Evolutionary conservation across 2,329 filamentous ascomycete species (phyloP).

Genomic region (Moelleriella libera): DNA sequence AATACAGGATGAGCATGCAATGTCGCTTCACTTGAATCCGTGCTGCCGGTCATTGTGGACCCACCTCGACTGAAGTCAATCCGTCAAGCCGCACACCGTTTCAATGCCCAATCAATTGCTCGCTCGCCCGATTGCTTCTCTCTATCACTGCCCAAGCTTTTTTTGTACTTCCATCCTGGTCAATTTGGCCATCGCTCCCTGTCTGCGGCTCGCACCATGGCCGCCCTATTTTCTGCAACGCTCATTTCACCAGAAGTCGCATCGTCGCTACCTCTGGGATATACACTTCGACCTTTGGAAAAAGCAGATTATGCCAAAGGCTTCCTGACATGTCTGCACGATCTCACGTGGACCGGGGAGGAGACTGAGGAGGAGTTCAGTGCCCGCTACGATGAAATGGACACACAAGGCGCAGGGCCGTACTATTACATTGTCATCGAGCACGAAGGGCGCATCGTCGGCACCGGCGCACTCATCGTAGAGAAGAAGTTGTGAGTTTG

Average conservation of each 20-base stretch:
- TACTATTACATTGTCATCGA: constrained; percentile 65
- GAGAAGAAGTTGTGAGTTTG: constrained; percentile 52
- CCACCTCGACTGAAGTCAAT: too few species aligned
- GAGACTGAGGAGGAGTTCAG: constrained; percentile 52
- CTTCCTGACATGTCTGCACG: constrained; percentile 62
- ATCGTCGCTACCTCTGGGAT: constrained; percentile 49
- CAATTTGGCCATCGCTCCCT: background rate
- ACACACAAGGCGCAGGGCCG: constrained; percentile 18
- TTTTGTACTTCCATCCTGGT: too few species aligned
- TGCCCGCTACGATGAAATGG: constrained; percentile 49
- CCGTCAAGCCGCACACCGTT: too few species aligned
- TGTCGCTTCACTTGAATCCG: too few species aligned
- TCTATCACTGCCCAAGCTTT: too few species aligned
- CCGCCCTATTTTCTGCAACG: constrained; percentile 45
- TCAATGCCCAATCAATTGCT: too few species aligned
- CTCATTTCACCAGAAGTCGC: constrained; percentile 52
- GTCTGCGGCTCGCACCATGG: constrained; percentile 3
- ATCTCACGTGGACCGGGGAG: constrained; percentile 65
- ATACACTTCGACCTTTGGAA: constrained; percentile 56
- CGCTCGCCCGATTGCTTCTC: too few species aligned
- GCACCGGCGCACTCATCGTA: constrained; percentile 61
- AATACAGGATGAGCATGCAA: too few species aligned
- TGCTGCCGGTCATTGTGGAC: too few species aligned
- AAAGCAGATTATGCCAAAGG: constrained; percentile 53
- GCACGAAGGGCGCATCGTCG: constrained; percentile 49